These are phyloP conservation scores for Lachnellula suecica DNA, from an alignment of 2,329 filamentous ascomycete genomes.

Conservation along the genomic window DNA sequence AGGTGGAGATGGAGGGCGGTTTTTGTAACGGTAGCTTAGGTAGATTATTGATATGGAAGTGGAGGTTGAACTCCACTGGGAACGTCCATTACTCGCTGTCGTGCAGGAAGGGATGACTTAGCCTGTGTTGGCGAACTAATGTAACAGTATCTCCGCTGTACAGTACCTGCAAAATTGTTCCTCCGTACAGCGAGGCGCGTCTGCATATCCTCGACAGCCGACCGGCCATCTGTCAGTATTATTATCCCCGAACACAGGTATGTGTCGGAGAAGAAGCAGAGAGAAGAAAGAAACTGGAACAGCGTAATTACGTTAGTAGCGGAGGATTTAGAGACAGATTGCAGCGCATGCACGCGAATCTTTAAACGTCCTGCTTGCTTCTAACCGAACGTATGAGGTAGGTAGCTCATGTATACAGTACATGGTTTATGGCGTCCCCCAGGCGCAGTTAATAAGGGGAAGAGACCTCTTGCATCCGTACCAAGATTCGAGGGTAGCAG, in stretches of 20 bases:
- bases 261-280: background rate
- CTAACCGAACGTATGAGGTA: background rate
- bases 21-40: too few species aligned
- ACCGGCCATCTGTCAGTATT: too few species aligned
- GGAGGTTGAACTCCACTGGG: constrained; percentile 2
- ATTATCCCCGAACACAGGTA: too few species aligned
- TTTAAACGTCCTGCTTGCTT: too few species aligned
- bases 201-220: too few species aligned
- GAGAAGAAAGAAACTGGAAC: too few species aligned
- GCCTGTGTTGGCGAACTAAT: too few species aligned
- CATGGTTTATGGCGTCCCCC: constrained; percentile 17
- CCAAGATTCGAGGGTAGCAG: constrained; percentile 20
- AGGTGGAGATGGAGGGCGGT: constrained; percentile 1
- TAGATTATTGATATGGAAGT: background rate
- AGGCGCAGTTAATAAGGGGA: constrained; percentile 26
- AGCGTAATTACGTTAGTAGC: too few species aligned
- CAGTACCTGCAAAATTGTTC: background rate
- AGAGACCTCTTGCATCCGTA: constrained; percentile 26
- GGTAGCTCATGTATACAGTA: constrained; percentile 17
- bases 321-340: background rate
- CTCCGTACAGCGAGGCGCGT: background rate
- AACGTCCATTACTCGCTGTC: constrained; percentile 7
- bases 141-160: too few species aligned
- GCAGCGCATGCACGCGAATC: too few species aligned
- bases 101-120: constrained; percentile 6